Base-by-base conservation (phyloP, 352 stramenopile species). In the Phytophthora hybrid region DNA sequence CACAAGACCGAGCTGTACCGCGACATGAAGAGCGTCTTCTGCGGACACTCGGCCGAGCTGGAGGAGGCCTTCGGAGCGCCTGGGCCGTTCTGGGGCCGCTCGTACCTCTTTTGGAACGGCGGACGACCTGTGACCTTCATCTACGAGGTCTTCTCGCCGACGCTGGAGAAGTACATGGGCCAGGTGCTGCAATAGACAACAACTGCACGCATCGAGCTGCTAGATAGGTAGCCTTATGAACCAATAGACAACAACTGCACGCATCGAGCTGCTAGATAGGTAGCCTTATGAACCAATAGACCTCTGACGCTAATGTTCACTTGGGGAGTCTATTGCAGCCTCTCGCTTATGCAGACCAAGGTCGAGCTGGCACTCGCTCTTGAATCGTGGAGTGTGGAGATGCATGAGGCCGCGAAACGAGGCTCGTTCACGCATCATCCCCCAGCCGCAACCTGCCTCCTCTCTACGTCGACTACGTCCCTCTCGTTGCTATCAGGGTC, bases 81-180 rank as follows among this genome's bases (percentile, higher is more conserved):
- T 0, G 90, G 90, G 0, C 88, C 88, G 8, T 95, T 95, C 73
- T 97, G 88, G 88, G 90, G 90, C 14, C 87, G 90, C 47, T 93
- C 86, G 29, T 97, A 97, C 59, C 71, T 97, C 18, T 97, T 97
- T 76, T 95, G 90, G 90, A 90, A 90, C 49, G 83, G 87, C 19
- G 88, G 87, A 13, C 76, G 85, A 14, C 87, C 90, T 32, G 80
- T 95, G 4, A 93, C 88, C 65, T 92, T 94, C 75, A 95, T 97
- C 73, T 97, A 97, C 78, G 90, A 97, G 66, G 90, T 97, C 10
- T 97, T 97, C 70, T 95, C 90, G 26, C 90, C 90, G 1, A 73
- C 71, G 37, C 74, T 97, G 10, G 81, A 92, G 55, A 82, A 87
- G 63, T 94, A 95, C 79, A 90, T 97, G 84, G 90, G 90, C 54